These are phyloP conservation scores for Alternaria consortialis DNA, from an alignment of 2,329 filamentous ascomycete genomes.

Conservation along the genomic window DNA sequence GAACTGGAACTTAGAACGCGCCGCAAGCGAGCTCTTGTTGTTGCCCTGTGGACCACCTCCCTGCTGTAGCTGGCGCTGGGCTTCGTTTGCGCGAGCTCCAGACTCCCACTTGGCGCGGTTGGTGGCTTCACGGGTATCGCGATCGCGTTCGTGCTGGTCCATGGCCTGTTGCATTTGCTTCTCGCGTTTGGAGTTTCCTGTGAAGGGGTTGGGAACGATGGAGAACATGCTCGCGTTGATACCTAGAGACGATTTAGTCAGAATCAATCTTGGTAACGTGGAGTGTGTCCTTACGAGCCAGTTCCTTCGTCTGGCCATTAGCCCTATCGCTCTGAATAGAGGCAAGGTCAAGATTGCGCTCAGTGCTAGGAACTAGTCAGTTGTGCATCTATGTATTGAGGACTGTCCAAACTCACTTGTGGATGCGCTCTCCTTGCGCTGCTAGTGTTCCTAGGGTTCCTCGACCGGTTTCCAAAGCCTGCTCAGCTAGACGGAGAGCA, in stretches of 20 bases:
- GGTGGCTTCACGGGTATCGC: conserved; percentile 65
- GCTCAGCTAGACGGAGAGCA: conserved; percentile 67
- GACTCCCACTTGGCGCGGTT: conserved; percentile 60
- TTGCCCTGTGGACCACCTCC: conserved; percentile 15
- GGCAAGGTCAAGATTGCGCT: conserved; percentile 82
- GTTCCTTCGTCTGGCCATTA: conserved; percentile 80
- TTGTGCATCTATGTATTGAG: no score
- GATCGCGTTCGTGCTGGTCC: conserved; percentile 68
- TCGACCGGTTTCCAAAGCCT: conserved; percentile 75
- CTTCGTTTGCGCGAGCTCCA: conserved; percentile 34
- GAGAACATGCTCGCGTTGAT: conserved; percentile 93
- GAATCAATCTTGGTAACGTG: no score
- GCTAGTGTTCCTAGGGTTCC: conserved; percentile 43
- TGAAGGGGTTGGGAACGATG: conserved; percentile 70
- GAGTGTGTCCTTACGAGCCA: conserved; percentile 65
- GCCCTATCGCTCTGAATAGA: conserved; percentile 79
- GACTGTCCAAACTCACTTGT: conserved; percentile 30
- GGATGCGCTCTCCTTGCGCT: conserved; percentile 49
- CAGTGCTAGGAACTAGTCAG: conserved; percentile 54
- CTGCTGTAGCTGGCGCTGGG: conserved; percentile 25
- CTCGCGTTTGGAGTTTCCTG: conserved; percentile 65
- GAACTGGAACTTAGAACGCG: conserved; percentile 48
- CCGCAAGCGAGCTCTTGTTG: conserved; percentile 39
- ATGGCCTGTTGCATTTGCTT: conserved; percentile 67
- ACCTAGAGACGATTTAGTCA: conserved; percentile 36